Evolutionary conservation across 495 filamentous ascomycete genomes (phyloP), one percentile per base, ranked within the genome.

Genomic region (Poronia punctata): DNA sequence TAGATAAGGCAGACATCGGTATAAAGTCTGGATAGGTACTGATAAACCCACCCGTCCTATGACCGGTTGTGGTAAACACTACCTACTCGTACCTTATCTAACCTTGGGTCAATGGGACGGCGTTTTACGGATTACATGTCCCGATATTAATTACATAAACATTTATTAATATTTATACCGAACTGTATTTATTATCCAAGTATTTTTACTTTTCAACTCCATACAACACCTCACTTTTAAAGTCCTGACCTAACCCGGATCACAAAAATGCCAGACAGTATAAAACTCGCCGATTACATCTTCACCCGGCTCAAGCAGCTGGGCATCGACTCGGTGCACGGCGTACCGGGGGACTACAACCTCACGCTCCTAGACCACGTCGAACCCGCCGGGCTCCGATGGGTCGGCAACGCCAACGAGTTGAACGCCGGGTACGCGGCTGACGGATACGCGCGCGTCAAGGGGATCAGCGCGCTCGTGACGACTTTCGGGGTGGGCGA

Each of bases 401-500:
- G 80, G 80, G 70, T 82, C 23, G 80, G 80, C 37, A 83, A 76
- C 52, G 73, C 70, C 46, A 83, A 83, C 46, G 80, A 83, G 45
- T 67, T 84, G 35, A 83, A 84, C 59, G 78, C 78, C 17, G 76
- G 74, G 10, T 83, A 83, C 46, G 79, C 80, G 5, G 74, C 79
- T 4, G 80, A 83, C 62, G 80, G 78, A 4, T 84, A 84, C 54
- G 76, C 78, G 3, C 64, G 80, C 34, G 66, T 82, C 31, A 81
- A 79, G 45, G 80, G 80, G 3, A 56, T 82, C 1, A 64, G 69
- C 14, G 81, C 81, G 0, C 42, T 84, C 14, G 63, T 83, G 25
- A 85, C 81, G 7, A 82, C 80, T 4, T 83, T 79, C 41, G 81
- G 80, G 14, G 80, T 83, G 33, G 80, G 80, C 14, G 81, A 84